Conservation (phyloP, 176 grass and related monocot species). For the Lolium multiflorum region DNA sequence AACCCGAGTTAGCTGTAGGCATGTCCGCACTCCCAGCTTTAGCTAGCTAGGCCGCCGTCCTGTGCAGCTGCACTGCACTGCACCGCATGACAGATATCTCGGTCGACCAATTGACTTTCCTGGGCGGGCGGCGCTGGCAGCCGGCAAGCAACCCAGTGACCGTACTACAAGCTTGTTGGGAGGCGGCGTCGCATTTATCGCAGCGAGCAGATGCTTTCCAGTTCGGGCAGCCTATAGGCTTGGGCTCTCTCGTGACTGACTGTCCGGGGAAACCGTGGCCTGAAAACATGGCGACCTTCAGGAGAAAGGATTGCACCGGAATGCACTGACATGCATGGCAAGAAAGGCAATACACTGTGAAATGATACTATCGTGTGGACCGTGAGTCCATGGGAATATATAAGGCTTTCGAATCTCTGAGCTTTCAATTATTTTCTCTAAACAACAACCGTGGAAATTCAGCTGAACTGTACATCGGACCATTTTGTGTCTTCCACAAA, state of each 20-base stretch:
- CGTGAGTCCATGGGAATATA: too few species aligned
- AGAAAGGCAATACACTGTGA: too few species aligned
- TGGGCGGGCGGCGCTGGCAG: conserved; percentile 5
- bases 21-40: neutral
- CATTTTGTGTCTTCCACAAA: too few species aligned
- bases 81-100: neutral
- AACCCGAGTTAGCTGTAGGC: neutral
- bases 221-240: conserved; percentile 28
- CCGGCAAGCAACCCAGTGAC: neutral
- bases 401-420: too few species aligned
- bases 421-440: too few species aligned
- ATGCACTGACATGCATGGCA: neutral
- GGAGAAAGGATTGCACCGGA: conserved; percentile 13
- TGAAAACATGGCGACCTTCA: conserved; percentile 44
- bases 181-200: conserved; percentile 14
- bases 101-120: conserved; percentile 18
- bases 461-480: too few species aligned
- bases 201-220: conserved; percentile 42
- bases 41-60: conserved; percentile 25
- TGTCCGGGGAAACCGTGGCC: conserved; percentile 25
- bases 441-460: too few species aligned
- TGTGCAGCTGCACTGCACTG: neutral
- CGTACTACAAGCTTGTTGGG: neutral
- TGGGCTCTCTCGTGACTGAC: conserved; percentile 34
- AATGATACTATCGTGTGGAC: too few species aligned